Conservation (phyloP, 75 land plant species). For the Cupressus sempervirens region DNA sequence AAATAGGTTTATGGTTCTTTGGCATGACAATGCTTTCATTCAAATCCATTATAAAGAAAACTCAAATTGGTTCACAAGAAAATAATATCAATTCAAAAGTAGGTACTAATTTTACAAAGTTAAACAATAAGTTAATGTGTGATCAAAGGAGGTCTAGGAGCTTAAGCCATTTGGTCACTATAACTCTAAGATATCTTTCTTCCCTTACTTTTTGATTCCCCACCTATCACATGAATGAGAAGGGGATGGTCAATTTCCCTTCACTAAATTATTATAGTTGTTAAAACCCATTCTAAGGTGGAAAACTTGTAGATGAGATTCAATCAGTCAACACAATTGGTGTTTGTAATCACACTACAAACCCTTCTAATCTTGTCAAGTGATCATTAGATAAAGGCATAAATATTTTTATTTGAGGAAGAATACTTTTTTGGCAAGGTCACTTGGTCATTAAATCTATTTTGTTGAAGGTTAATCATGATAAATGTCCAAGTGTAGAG, state of each 20-base stretch:
- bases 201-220: constrained; percentile 24
- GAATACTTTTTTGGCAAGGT: no score
- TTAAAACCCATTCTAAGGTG: not conserved
- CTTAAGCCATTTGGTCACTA: constrained; percentile 25
- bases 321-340: no score
- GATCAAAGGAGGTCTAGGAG: constrained; percentile 23
- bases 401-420: no score
- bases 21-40: constrained; percentile 17
- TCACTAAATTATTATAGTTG: no score
- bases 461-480: no score
- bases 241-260: constrained; percentile 1
- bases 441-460: no score
- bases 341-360: no score
- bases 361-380: no score
- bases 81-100: not conserved
- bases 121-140: not conserved
- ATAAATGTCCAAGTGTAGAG: no score
- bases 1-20: no score
- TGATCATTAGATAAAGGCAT: no score
- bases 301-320: constrained; percentile 6
- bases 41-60: constrained; percentile 15
- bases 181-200: constrained; percentile 5
- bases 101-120: not conserved
- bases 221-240: not conserved
- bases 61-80: constrained; percentile 6